Conservation (phyloP, 1,284 basidiomycete species). For the Psilocybe mexicana region DNA sequence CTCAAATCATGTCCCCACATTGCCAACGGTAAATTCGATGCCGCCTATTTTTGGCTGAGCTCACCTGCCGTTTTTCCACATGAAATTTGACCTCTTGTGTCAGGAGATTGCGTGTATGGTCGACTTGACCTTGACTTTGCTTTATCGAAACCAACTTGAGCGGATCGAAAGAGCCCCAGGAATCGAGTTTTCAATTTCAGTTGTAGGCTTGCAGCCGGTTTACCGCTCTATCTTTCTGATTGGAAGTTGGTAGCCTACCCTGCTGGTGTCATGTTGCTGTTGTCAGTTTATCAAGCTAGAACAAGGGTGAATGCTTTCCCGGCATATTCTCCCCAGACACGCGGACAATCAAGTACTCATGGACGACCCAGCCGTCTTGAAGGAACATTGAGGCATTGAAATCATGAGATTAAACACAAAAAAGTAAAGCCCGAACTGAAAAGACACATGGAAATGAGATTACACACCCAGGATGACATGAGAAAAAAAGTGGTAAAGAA, state of each 20-base stretch:
- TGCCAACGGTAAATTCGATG: background rate
- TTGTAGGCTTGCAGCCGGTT: background rate
- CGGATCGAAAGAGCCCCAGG: too few species aligned
- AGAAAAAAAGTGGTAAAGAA: conserved; percentile 7
- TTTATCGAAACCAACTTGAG: too few species aligned
- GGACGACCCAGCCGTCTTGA: background rate
- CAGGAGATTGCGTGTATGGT: too few species aligned
- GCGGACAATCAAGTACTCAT: background rate
- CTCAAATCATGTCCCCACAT: background rate
- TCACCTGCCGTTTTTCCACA: background rate
- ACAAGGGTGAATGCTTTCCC: background rate
- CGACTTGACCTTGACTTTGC: too few species aligned
- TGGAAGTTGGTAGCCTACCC: background rate
- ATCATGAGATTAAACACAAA: background rate
- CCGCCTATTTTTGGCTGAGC: background rate
- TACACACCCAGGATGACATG: background rate
- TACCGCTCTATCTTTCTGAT: background rate
- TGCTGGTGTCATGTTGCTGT: background rate
- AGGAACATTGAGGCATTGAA: background rate
- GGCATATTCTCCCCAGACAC: background rate
- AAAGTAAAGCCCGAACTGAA: background rate
- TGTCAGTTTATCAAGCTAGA: background rate
- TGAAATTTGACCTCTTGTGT: too few species aligned
- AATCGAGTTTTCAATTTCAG: too few species aligned
- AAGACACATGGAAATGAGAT: background rate